Conservation (phyloP, 352 stramenopile genomes). For the Globisporangium nagaii region DNA sequence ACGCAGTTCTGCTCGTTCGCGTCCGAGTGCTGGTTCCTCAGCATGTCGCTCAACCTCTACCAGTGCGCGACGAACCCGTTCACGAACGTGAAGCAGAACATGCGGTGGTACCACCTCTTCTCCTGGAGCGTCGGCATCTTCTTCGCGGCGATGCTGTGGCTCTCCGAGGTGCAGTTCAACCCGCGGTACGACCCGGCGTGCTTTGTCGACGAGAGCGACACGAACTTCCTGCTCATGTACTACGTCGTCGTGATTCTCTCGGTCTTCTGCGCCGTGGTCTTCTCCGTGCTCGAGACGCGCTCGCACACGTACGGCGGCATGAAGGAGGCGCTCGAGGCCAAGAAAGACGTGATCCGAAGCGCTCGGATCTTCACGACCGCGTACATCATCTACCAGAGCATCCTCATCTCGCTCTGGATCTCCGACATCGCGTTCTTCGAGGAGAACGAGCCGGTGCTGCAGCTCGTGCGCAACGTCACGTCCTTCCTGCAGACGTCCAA, state of each 20-base stretch:
- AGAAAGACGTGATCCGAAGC: conserved; percentile 78
- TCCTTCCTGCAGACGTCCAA: conserved; percentile 72
- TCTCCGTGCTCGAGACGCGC: conserved; percentile 65
- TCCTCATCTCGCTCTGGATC: conserved; percentile 78
- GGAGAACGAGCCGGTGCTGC: conserved; percentile 19
- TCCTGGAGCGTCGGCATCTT: conserved; percentile 58
- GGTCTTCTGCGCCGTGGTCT: conserved; percentile 52
- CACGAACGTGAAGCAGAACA: conserved; percentile 71
- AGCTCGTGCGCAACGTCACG: conserved; percentile 45
- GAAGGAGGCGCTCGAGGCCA: conserved; percentile 68
- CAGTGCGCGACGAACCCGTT: conserved; percentile 86
- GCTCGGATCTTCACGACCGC: conserved; percentile 75
- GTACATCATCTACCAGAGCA: conserved; percentile 80
- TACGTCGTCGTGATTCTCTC: conserved; percentile 73
- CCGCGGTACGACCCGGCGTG: conserved; percentile 41
- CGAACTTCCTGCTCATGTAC: conserved; percentile 59
- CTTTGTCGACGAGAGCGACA: conserved; percentile 71
- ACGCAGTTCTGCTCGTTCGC: conserved; percentile 76
- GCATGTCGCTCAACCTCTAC: conserved; percentile 83
- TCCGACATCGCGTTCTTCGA: conserved; percentile 48
- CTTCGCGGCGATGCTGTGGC: conserved; percentile 50
- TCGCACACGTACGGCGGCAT: conserved; percentile 71
- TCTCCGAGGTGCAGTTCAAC: conserved; percentile 48
- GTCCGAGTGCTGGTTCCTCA: conserved; percentile 86
- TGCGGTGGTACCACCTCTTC: conserved; percentile 69